Evolutionary conservation across 2,329 filamentous ascomycete species (phyloP).

Genomic region (Neurospora sp.): DNA sequence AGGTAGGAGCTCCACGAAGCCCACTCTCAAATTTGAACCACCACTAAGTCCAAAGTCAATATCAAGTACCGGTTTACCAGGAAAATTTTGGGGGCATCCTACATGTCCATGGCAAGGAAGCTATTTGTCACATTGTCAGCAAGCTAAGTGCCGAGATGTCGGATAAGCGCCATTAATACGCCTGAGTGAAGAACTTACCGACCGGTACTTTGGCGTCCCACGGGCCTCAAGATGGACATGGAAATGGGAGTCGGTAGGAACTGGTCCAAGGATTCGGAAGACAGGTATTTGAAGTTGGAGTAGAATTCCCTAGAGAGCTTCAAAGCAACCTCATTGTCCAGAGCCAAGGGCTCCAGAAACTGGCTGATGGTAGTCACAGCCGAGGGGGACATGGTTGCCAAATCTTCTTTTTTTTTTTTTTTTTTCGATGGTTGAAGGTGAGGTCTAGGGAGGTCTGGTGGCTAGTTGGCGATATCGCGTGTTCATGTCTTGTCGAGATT

Average conservation of each 20-base stretch:
- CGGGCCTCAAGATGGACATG: conserved; percentile 44
- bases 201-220: conserved; percentile 29
- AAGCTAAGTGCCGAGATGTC: conserved; percentile 5
- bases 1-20: conserved; percentile 51
- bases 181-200: conserved; percentile 34
- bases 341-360: conserved; percentile 41
- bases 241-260: conserved; percentile 53
- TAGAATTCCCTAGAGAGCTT: conserved; percentile 38
- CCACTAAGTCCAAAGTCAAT: conserved; percentile 34
- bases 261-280: conserved; percentile 42
- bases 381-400: conserved; percentile 5
- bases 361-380: conserved; percentile 21
- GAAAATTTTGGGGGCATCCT: conserved; percentile 22
- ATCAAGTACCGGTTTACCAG: conserved; percentile 20
- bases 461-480: neutral
- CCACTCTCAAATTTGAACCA: conserved; percentile 59
- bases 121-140: conserved; percentile 23
- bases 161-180: neutral
- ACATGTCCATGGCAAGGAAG: conserved; percentile 57
- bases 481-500: neutral
- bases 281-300: conserved; percentile 37
- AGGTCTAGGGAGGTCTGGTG: neutral
- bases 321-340: conserved; percentile 36
- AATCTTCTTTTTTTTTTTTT: neutral
- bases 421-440: neutral